These are phyloP conservation scores for Wickerhamiella kazuoi DNA, from an alignment of 805 yeast species.

Conservation along the genomic window DNA sequence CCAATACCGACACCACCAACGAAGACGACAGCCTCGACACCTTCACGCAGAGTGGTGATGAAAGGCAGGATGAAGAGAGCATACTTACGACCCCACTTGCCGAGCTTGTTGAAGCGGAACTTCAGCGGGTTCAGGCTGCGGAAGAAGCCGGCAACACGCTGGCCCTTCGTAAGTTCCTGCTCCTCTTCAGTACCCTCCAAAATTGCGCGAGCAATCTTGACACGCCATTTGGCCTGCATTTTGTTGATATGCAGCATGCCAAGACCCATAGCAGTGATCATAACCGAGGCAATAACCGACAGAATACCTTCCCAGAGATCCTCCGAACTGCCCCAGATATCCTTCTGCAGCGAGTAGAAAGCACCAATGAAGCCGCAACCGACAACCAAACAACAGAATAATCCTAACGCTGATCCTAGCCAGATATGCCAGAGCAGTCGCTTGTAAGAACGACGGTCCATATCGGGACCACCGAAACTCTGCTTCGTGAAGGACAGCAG, in stretches of 20 bases:
- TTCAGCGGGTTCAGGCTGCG: constrained; percentile 12
- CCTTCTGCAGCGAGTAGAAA: constrained; percentile 61
- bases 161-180: constrained; percentile 10
- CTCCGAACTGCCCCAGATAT: constrained; percentile 75
- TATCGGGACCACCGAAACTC: constrained; percentile 42
- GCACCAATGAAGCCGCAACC: constrained; percentile 94
- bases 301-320: constrained; percentile 96
- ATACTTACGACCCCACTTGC: constrained; percentile 43
- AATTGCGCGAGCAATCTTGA: constrained; percentile 76
- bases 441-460: constrained; percentile 31
- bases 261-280: constrained; percentile 87
- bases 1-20: constrained; percentile 66
- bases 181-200: constrained; percentile 26
- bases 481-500: constrained; percentile 81
- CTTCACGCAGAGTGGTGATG: constrained; percentile 86
- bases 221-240: constrained; percentile 94
- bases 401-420: constrained; percentile 61
- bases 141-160: neutral
- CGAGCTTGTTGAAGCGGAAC: constrained; percentile 12
- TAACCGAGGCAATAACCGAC: constrained; percentile 71
- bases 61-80: constrained; percentile 81
- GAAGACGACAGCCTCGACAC: constrained; percentile 88
- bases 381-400: constrained; percentile 58
- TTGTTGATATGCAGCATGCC: constrained; percentile 92
- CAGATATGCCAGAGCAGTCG: constrained; percentile 65